A percentile compares a stretch with the other conserved stretches of the same genome.
Conservation (phyloP, 352 stramenopile genomes). For the Pythium guiyangense region DNA sequence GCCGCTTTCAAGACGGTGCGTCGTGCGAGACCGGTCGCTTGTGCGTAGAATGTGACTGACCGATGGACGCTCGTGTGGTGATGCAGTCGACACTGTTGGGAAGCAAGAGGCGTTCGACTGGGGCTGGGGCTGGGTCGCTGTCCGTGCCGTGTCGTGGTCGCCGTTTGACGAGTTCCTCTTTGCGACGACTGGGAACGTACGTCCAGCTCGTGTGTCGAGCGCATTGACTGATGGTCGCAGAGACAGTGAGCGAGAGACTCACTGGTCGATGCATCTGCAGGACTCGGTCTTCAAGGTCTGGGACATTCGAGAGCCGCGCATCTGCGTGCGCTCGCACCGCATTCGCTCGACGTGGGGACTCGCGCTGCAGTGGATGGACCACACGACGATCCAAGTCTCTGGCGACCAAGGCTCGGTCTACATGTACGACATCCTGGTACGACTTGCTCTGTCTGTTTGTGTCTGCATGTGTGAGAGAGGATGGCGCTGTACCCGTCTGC, state of each 20-base stretch:
- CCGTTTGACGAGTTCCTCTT: slow-evolving; percentile 84
- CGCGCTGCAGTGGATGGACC: slow-evolving; percentile 70
- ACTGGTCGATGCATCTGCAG: slow-evolving; percentile 16
- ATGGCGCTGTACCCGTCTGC: neutral
- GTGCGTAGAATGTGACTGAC: neutral
- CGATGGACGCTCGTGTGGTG: neutral
- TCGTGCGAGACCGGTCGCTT: neutral
- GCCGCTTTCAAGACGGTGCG: slow-evolving; percentile 78
- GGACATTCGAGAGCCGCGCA: slow-evolving; percentile 75
- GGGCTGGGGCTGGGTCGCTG: slow-evolving; percentile 77
- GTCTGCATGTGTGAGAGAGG: neutral
- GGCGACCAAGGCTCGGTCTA: slow-evolving; percentile 80
- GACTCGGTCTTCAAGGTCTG: slow-evolving; percentile 83
- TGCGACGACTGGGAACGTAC: slow-evolving; percentile 79
- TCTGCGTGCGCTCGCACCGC: slow-evolving; percentile 74
- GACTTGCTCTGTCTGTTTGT: slow-evolving; percentile 8
- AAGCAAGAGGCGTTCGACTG: slow-evolving; percentile 84
- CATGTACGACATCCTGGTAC: slow-evolving; percentile 75
- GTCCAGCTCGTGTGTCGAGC: neutral
- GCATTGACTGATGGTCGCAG: too few species aligned
- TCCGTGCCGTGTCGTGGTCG: slow-evolving; percentile 75
- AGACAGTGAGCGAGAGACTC: neutral
- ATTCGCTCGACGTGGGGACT: slow-evolving; percentile 81
- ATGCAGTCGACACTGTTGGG: slow-evolving; percentile 67
- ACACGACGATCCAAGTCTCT: slow-evolving; percentile 70